These are phyloP conservation scores for Ustilago bromivora DNA, from an alignment of 1,284 basidiomycete species.

Conservation along the genomic window DNA sequence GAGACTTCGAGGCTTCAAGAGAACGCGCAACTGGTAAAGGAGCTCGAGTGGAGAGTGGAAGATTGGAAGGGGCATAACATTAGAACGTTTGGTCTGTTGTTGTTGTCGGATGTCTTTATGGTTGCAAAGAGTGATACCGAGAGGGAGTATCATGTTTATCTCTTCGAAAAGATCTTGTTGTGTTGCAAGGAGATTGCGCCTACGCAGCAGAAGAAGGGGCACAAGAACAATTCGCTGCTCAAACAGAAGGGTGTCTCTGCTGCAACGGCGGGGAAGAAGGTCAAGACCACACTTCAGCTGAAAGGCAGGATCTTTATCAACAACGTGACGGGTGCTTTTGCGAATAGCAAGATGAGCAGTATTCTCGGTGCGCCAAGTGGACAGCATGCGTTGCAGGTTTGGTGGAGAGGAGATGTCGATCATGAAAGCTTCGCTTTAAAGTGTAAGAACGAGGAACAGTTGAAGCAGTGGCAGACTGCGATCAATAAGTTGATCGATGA, in stretches of 20 bases:
- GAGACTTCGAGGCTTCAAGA: conserved; percentile 87
- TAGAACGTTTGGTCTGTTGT: conserved; percentile 89
- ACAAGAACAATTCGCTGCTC: conserved; percentile 62
- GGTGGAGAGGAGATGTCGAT: conserved; percentile 93
- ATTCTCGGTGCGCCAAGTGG: conserved; percentile 50
- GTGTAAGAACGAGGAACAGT: conserved; percentile 91
- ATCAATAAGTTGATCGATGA: conserved; percentile 86
- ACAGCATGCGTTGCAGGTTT: conserved; percentile 78
- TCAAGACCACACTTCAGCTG: conserved; percentile 81
- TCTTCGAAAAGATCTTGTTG: conserved; percentile 98
- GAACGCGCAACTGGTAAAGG: conserved; percentile 87
- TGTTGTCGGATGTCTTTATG: conserved; percentile 93
- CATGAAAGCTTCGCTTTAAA: conserved; percentile 91
- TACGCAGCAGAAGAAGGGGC: conserved; percentile 71
- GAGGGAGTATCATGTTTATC: conserved; percentile 97
- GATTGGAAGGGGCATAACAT: conserved; percentile 99
- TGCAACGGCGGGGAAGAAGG: conserved; percentile 45
- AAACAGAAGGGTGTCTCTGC: conserved; percentile 48
- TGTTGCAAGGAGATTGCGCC: conserved; percentile 88
- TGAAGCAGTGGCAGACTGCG: conserved; percentile 89
- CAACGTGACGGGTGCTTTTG: conserved; percentile 84
- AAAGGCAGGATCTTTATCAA: conserved; percentile 98
- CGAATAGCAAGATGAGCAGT: conserved; percentile 70
- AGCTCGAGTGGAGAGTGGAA: conserved; percentile 88
- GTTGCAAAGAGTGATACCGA: conserved; percentile 97